Conservation (phyloP, 306 rosid species). For the Cucurbita moschata region DNA sequence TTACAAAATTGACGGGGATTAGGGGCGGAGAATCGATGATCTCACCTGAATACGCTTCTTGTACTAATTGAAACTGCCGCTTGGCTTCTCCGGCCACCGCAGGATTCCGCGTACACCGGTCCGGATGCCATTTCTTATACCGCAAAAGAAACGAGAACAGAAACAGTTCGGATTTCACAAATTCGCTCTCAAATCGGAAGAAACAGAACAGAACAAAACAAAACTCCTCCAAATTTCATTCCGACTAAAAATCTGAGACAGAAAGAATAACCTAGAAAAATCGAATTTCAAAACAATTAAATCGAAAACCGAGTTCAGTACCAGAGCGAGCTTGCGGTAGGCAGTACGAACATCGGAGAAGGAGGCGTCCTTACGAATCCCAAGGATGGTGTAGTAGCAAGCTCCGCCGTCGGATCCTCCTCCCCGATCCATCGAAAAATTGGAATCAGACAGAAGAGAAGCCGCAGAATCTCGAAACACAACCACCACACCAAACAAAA, state of each 20-base stretch:
- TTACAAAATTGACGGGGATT: not conserved
- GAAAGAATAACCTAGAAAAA: too few relatives aligned
- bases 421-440: constrained; percentile 48
- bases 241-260: too few relatives aligned
- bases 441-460: not conserved
- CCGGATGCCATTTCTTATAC: constrained; percentile 90
- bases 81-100: constrained; percentile 62
- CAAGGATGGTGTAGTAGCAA: constrained; percentile 73
- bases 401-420: constrained; percentile 69
- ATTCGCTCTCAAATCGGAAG: not conserved
- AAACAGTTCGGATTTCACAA: not conserved
- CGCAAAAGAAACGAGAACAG: not conserved
- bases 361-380: constrained; percentile 75
- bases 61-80: constrained; percentile 79
- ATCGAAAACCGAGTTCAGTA: not conserved
- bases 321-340: constrained; percentile 87
- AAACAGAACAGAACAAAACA: not conserved
- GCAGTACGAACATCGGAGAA: constrained; percentile 78
- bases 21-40: not conserved
- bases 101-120: constrained; percentile 45
- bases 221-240: too few relatives aligned
- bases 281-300: too few relatives aligned
- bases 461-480: not conserved
- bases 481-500: not conserved
- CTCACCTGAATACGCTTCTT: constrained; percentile 84